These are phyloP conservation scores for Pseudohyphozyma bogoriensis DNA, from an alignment of 768 basidiomycete species.

Conservation along the genomic window DNA sequence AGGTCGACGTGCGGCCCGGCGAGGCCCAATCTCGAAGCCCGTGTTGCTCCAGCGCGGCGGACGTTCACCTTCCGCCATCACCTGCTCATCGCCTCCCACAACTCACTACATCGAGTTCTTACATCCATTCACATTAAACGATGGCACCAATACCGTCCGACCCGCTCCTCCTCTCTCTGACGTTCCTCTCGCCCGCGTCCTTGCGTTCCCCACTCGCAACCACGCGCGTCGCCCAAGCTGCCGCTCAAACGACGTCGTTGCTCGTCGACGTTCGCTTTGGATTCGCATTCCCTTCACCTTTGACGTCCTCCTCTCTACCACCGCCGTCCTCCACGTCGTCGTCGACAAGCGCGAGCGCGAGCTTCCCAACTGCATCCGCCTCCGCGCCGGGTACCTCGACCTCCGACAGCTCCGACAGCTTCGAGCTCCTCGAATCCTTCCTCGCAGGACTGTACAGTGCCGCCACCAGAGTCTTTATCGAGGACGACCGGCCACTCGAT, in stretches of 20 bases:
- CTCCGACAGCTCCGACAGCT: not conserved
- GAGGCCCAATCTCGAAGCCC: no score
- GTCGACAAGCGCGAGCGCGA: not conserved
- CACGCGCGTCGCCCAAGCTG: not conserved
- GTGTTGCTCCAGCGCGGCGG: no score
- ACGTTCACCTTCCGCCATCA: no score
- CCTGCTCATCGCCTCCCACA: no score
- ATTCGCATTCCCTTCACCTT: not conserved
- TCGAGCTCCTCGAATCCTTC: conserved; percentile 4
- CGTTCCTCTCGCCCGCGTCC: not conserved
- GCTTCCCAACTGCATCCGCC: not conserved
- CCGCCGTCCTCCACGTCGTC: not conserved
- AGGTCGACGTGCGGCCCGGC: no score
- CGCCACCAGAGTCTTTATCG: conserved; percentile 5
- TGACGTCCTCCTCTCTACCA: not conserved
- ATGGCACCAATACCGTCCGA: no score
- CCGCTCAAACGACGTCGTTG: not conserved
- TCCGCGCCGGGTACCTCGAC: not conserved
- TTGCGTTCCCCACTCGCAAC: not conserved
- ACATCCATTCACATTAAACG: no score
- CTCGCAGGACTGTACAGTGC: conserved; percentile 9
- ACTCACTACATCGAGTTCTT: no score
- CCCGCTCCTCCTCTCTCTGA: not conserved
- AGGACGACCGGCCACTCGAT: not conserved
- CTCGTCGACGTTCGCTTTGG: not conserved